Evolutionary conservation across 176 grass and related monocot genomes (phyloP), one percentile per base, ranked within the genome.

Genomic region (Pontederia crassipes): DNA sequence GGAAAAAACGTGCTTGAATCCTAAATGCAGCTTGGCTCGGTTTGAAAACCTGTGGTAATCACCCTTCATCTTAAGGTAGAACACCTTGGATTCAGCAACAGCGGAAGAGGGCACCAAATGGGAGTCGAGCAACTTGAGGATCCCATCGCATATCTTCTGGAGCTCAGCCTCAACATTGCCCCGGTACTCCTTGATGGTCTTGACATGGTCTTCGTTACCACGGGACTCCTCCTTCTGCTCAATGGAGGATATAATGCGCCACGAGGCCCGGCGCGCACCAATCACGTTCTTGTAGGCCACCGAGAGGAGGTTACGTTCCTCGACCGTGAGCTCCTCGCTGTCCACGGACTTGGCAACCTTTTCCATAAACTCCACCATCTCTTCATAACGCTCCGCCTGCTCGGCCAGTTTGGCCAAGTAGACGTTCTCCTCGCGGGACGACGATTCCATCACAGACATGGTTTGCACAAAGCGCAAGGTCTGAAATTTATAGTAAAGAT

Each of bases 271-370:
- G 11, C 47, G 62, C 46, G 62, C 62, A 46, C 62, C 62, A 10
- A 65, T 65, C n/a, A 65, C 62, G 4, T 65, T 65, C 62, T 65
- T 65, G 62, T 65, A 65, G 46, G 62, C 62, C 46, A 65, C 62
- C 11, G 62, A 65, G 9, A 65, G 62, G 46, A 65, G 62, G 62
- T 65, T 65, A 10, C 62, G 62, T 46, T 65, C 62, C 18, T 65
- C 62, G 18, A 65, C 62, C 3, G 46, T 65, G 62, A 65, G 62
- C 18, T 65, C 47, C 12, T 65, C 20, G 10, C 20, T 26, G 13
- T 65, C 62, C 46, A 15, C 62, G 8, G 62, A 26, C 62, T 65
- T 65, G n/a, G 48, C 62, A 18, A 65, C 62, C 62, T 52, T 65
- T 46, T 65, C 62, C 62, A 65, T 65, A 16, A 65, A 65, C 10